Evolutionary conservation across 208 protist species (phyloP), one percentile per base, ranked within the genome.

Genomic region (Herpetomonas samuelpessoai): DNA sequence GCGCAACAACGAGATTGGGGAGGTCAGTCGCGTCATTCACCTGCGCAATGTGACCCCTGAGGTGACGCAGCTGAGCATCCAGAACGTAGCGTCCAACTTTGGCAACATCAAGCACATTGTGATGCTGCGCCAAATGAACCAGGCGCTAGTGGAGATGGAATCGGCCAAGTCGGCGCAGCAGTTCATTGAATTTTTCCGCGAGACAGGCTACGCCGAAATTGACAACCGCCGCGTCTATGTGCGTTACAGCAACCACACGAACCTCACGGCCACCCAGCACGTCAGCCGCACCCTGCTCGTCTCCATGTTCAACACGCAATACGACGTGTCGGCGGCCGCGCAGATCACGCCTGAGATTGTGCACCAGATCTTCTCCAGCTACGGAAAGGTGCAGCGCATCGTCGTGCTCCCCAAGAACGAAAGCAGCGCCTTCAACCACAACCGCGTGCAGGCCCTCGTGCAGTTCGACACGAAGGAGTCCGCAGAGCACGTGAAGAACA

Each of bases 301-400:
- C 26, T 95, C 86, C 7, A 97, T 97, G 91, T 95, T 93, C 71
- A 97, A 93, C 79, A 93, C 88, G 22, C 82, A 92, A 73, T 96
- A 96, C 62, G 91, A 97, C 61, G 83, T 95, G 2, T 90, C 86
- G 16, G 75, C 77, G 7, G 79, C 86, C 2, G 78, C 81, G 25
- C 83, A 91, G 61, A 92, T 95, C 48, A 95, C 86, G 1, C 88
- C 91, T 12, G 81, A 88, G 63, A 89, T 97, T 69, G 88, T 97
- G 55, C 91, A 94, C 62, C 85, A 91, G 60, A 95, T 97, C 50
- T 97, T 97, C 57, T 71, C 71, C 39, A 89, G 54, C 75, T 97
- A 95, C 76, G 91, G 91, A 50, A 68, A 69, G 29, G 83, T 97
- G 18, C 73, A 91, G 74, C 86, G 88, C 41, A 93, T 97, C 62